Base-by-base conservation (phyloP, 2,329 filamentous ascomycete species). In the Aureobasidium sp. region DNA sequence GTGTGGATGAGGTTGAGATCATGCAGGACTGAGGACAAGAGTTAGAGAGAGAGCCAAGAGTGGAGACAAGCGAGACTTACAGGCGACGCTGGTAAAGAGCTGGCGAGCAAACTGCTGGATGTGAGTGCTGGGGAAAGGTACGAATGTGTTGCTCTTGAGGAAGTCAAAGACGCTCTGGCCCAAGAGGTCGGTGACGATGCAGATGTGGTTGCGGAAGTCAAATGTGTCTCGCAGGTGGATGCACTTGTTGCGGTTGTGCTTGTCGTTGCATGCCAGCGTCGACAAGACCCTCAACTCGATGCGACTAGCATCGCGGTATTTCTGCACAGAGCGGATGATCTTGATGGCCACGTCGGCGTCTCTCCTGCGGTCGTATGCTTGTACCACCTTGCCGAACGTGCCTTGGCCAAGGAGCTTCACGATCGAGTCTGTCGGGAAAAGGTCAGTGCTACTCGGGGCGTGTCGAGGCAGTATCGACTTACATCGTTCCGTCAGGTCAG, bases 151-250 rank as follows among this genome's bases (percentile, higher is more conserved):
- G 70, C 88, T 87, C 78, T 99, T 99, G 52, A 99, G 82, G 69
- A 99, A 99, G 76, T 99, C 94, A 73, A 99, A 99, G 58, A 99
- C 93, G 70, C 93, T 97, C 72, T 97, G 93, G 52, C 93, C 93
- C 36, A 97, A 84, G 17, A 88, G 76, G 72, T 88, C 86, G 15
- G 86, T 88, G 68, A 88, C 86, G 64, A 88, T 88, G 80, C 94
- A 99, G 68, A 99, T 97, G 72, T 99, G 94, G 62, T 95, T 94
- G 52, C 92, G 85, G 78, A 90, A 99, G 76, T 99, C 94, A 77
- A 99, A 99, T 75, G 91, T 97, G 70, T 99, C 94, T 44, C 92
- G 86, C 44, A 99, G 80, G 74, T 99, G 94, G 67, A 99, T 99
- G 77, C 94, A 99, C 67, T 93, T 88, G 74, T 99, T 97, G 63